Evolutionary conservation across 169 alveolate genomes (phyloP).

Genomic region (Cyclospora cayetanensis): DNA sequence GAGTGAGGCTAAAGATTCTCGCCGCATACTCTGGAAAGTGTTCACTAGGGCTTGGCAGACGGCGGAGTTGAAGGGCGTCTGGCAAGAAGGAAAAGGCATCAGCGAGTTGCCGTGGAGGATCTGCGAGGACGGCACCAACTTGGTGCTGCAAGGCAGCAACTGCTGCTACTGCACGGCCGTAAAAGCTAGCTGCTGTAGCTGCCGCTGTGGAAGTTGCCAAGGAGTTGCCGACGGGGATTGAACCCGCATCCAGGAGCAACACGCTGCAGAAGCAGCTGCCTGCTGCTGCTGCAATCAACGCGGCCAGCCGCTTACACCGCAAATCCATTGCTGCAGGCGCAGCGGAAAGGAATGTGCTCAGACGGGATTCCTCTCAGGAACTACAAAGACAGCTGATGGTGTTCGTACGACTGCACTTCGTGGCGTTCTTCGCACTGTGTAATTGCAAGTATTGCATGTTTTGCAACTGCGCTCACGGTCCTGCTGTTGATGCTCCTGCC

Average conservation of each 20-base stretch:
- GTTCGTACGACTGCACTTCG: too few species aligned
- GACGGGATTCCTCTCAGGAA: too few species aligned
- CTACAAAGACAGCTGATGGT: too few species aligned
- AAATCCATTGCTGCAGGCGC: not conserved
- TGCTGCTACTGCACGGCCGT: not conserved
- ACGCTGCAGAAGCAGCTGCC: constrained; percentile 11
- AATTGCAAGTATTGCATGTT: too few species aligned
- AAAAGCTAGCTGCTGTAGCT: not conserved
- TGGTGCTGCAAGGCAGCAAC: constrained; percentile 6
- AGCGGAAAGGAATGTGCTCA: too few species aligned
- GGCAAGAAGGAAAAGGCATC: not conserved
- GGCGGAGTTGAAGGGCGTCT: not conserved
- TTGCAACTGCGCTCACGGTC: too few species aligned
- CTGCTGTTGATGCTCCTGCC: too few species aligned
- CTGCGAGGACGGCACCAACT: not conserved
- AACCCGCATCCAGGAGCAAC: constrained; percentile 1
- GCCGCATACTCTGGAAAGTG: constrained; percentile 7
- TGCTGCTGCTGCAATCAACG: not conserved
- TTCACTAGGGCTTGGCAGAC: not conserved
- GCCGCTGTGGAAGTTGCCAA: not conserved
- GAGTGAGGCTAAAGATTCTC: too few species aligned
- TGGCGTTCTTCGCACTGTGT: too few species aligned
- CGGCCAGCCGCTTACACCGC: not conserved
- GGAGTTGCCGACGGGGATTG: not conserved
- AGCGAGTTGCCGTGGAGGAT: not conserved